phyloP scores from a whole-genome alignment of 73 alveolate genomes.

The Paramecium sexaurelia region DNA sequence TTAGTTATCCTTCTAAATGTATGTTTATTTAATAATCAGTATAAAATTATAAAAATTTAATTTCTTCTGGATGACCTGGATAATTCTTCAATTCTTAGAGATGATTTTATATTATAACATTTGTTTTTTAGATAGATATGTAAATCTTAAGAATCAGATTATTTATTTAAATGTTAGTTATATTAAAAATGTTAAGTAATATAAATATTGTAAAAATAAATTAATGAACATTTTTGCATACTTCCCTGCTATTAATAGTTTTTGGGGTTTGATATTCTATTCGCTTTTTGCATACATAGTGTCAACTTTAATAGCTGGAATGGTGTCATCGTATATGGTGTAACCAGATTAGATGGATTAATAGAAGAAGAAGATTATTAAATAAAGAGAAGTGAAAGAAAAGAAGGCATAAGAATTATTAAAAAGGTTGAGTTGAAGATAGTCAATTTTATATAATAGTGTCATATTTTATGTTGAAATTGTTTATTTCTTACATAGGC shows the following conservation, averaged over 20 bases:
- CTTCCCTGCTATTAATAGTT: neutral
- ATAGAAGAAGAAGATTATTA: neutral
- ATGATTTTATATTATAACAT: too few species aligned
- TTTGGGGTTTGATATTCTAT: neutral
- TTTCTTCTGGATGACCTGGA: too few species aligned
- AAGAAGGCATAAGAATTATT: neutral
- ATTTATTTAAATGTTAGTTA: neutral
- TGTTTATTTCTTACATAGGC: neutral
- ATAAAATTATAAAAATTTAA: too few species aligned
- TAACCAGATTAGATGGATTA: neutral
- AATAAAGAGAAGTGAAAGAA: neutral
- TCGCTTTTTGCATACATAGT: neutral
- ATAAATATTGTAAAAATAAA: neutral
- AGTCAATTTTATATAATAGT: neutral
- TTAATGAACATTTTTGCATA: neutral
- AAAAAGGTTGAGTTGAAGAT: neutral
- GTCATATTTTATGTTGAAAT: neutral
- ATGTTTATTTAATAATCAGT: too few species aligned
- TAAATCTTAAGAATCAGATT: neutral
- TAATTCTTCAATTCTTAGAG: too few species aligned
- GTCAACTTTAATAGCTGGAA: neutral
- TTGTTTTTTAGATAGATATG: too few species aligned
- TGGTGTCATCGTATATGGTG: neutral
- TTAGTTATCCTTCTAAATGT: too few species aligned
- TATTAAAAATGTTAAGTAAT: neutral